Conservation (phyloP, 2,329 filamentous ascomycete genomes). For the Sporothrix schenckii region DNA sequence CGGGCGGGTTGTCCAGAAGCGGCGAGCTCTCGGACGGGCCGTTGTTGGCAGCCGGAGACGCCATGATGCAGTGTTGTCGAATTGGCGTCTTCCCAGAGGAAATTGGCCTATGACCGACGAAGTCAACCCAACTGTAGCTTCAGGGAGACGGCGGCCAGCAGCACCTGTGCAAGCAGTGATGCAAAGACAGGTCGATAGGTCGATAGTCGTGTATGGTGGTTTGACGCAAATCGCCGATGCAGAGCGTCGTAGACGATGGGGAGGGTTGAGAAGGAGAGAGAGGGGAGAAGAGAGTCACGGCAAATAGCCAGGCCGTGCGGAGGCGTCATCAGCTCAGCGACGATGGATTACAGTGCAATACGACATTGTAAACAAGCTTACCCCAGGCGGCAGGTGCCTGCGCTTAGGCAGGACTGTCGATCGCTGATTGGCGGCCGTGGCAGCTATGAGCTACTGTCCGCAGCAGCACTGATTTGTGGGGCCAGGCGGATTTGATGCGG, state of each 20-base stretch:
- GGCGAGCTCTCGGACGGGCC: conserved; percentile 25
- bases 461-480: conserved; percentile 14
- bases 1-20: conserved; percentile 21
- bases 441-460: conserved; percentile 4
- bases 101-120: background rate
- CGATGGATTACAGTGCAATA: conserved; percentile 9
- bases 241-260: background rate
- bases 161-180: conserved; percentile 10
- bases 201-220: background rate
- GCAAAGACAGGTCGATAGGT: background rate
- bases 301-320: conserved; percentile 22
- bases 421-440: conserved; percentile 20
- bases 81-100: background rate
- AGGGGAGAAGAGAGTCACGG: background rate
- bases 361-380: conserved; percentile 11
- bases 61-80: conserved; percentile 4
- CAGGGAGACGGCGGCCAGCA: background rate
- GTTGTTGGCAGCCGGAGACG: conserved; percentile 11
- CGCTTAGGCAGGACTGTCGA: conserved; percentile 20
- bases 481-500: background rate
- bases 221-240: conserved; percentile 3
- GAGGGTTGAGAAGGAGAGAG: background rate
- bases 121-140: background rate
- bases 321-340: conserved; percentile 25
- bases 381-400: conserved; percentile 28